Evolutionary conservation across 164 flowering plant genomes (phyloP), one percentile per base, ranked within the genome.

Genomic region (Aristolochia fimbriata): DNA sequence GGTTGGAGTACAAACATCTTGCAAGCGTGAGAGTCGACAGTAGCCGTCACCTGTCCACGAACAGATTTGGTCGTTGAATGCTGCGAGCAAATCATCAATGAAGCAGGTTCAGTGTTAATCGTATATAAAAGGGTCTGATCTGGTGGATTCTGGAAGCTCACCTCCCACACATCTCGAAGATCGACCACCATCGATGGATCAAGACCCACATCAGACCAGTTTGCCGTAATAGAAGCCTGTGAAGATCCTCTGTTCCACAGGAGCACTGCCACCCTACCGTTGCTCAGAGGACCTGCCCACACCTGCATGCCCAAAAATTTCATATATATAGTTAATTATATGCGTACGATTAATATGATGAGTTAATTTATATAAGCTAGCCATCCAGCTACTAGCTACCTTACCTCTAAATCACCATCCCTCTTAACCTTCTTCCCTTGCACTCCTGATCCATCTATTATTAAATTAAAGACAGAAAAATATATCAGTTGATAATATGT

Each of bases 241-340:
- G 77, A 72, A 41, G 82, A 41, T 59, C 87, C 79, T 70, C 88
- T 81, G 64, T 88, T 88, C 87, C 83, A 84, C 20, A 86, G 63
- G 24, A 81, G 69, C 17, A 83, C 70, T 6, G 80, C 86, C 12
- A 79, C 73, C 70, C 70, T 83, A n/a, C 69, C 65, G 1, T 62
- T 59, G 37, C 65, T 73, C 0, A 88, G 72, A 50, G 80, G 78
- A 21, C 96, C 93, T n/a, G 86, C 87, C 96, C 96, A 88, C 12
- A 88, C 81, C 89, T 87, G 41, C 59, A 62, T 30, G 12, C 10
- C 27, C n/a, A n/a, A n/a, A n/a, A n/a, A n/a, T n/a, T n/a, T n/a
- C n/a, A n/a, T n/a, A n/a, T n/a, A n/a, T n/a, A n/a, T n/a, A n/a
- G n/a, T n/a, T n/a, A n/a, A n/a, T n/a, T n/a, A n/a, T n/a, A n/a